phyloP scores from a whole-genome alignment of 1,284 basidiomycete genomes.

The Rhodotorula sp. region DNA sequence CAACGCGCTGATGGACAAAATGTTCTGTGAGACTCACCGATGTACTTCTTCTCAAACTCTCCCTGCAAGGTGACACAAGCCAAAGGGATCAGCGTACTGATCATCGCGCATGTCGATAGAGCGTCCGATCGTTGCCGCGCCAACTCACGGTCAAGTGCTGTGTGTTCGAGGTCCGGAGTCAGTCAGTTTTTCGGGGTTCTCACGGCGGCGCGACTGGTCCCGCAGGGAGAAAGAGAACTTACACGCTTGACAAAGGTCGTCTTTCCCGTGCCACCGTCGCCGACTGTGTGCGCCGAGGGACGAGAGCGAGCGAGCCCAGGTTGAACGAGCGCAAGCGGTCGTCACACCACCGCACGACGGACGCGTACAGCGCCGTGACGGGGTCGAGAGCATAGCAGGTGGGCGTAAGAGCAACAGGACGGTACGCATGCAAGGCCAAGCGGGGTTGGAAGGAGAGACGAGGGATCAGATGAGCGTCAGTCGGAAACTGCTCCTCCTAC shows the following conservation, averaged over 20 bases:
- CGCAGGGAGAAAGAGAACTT: slow-evolving; percentile 35
- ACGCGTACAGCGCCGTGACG: background rate
- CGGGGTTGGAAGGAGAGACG: slow-evolving; percentile 46
- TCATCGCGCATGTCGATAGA: background rate
- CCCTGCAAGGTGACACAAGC: slow-evolving; percentile 42
- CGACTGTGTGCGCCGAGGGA: slow-evolving; percentile 25
- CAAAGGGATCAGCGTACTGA: background rate
- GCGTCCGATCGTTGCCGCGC: slow-evolving; percentile 1
- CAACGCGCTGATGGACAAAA: background rate
- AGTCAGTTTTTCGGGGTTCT: slow-evolving; percentile 31
- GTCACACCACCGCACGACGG: background rate
- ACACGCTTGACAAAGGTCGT: slow-evolving; percentile 93
- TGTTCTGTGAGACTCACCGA: slow-evolving; percentile 61
- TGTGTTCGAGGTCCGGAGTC: slow-evolving; percentile 28
- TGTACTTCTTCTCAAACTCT: slow-evolving; percentile 99
- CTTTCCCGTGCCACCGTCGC: slow-evolving; percentile 52
- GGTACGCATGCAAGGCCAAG: too few relatives aligned
- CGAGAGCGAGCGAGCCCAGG: background rate
- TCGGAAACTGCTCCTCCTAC: slow-evolving; percentile 6
- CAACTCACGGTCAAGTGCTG: slow-evolving; percentile 81
- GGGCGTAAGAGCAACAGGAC: too few relatives aligned
- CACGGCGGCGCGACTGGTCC: too few relatives aligned
- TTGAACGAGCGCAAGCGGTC: slow-evolving; percentile 14
- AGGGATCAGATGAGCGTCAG: slow-evolving; percentile 6
- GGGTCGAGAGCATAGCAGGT: too few relatives aligned